Evolutionary conservation across 768 basidiomycete species (phyloP), one percentile per base, ranked within the genome.

Genomic region (Grammothele lineata): DNA sequence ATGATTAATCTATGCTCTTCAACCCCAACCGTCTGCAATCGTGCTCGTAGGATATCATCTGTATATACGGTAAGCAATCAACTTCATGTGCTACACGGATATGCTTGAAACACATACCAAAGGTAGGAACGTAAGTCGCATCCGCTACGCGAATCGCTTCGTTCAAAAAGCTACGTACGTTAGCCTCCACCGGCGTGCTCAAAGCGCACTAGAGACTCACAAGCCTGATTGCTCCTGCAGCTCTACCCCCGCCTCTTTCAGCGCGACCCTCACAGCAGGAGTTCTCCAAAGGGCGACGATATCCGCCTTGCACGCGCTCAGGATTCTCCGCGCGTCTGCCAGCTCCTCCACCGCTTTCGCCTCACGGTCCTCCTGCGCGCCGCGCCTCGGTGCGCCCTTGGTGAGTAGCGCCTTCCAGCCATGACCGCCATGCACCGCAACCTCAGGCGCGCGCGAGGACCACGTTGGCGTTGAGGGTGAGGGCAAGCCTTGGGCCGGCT

Each of bases 11-110:
- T 67, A 51, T 85, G 80, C 59, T 84, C 80, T 54, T 84, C 81
- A 4, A 83, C 78, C 3, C 83, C 81, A 32, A 78, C 63, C 1
- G 84, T 86, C 38, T 75, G 74, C 32, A 87, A 68, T 41, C 83
- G 73, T 14, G 82, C 81, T 42, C 76, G 77, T 39, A 87, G 65
- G 24, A 87, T 75, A 55, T 87, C 84, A 21, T 76, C 82, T 78
- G 54, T 12, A 6, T 14, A 30, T 6, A 17, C 2, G 23, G 25
- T 40, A 18, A n/a, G n/a, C n/a, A n/a, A n/a, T n/a, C n/a, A n/a
- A n/a, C n/a, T n/a, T n/a, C n/a, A n/a, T n/a, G n/a, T n/a, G n/a
- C n/a, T n/a, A n/a, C n/a, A n/a, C n/a, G n/a, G n/a, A n/a, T n/a
- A n/a, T n/a, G n/a, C n/a, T n/a, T n/a, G 35, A 19, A 37, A 33